Evolutionary conservation across 305 asterid genomes (phyloP), one percentile per base, ranked within the genome.

Genomic region (Fraxinus dipetala): DNA sequence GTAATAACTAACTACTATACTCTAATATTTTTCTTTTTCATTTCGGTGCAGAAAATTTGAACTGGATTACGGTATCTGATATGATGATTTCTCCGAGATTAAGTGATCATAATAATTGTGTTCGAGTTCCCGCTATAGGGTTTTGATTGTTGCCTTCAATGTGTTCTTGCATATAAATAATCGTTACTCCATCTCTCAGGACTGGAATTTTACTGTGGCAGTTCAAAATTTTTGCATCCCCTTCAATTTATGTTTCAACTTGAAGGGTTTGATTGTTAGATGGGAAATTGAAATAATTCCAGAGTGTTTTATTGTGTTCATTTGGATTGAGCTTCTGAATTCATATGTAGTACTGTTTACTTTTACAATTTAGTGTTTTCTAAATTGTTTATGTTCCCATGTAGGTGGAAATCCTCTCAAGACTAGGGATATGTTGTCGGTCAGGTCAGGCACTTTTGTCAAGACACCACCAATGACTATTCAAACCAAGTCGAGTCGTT

Each of bases 341-440:
- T 63, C 72, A 2, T 22, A 9, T 63, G 72, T 8, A 24, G 24
- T 22, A 63, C 34, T 65, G 14, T 30, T 69, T 24, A 2, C 34
- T 26, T 14, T 45, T 38, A 45, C 63, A 54, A 54, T 54, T n/a
- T 79, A 35, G 10, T 22, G 9, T 59, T 72, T 40, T 79, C 45
- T 2, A 13, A 45, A 59, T 59, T 35, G 20, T 82, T 40, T 61
- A 28, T 81, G 59, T 83, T 81, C 8, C 20, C 26, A 61, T 86
- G 83, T 83, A 93, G 97, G 91, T 70, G 89, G 94, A 56, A 85
- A 84, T 87, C 89, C 75, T 76, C 87, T 80, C 72, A 88, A 84
- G 79, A 77, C 82, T 72, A 73, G 80, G 63, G 80, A 86, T 22
- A n/a, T 81, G 79, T 77, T 82, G 78, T 81, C 89, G 56, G 84